Evolutionary conservation across 1,284 basidiomycete species (phyloP).

Genomic region (Pseudomicrostroma phylloplanum): DNA sequence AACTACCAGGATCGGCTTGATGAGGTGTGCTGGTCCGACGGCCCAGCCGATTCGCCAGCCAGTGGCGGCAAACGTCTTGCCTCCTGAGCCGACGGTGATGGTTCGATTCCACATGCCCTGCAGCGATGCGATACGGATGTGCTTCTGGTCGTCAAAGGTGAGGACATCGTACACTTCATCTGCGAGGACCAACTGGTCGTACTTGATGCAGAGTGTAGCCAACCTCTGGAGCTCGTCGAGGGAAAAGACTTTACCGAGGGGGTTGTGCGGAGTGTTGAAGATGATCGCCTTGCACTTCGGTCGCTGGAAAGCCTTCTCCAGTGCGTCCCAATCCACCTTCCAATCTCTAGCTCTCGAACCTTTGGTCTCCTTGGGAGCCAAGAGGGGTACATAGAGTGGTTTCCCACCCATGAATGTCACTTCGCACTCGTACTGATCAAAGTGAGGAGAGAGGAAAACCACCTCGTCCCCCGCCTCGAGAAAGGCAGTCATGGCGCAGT

Average conservation of each 20-base stretch:
- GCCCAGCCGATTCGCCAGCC: conserved; percentile 98
- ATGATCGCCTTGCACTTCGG: conserved; percentile 69
- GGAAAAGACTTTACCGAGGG: conserved; percentile 73
- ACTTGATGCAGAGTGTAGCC: conserved; percentile 78
- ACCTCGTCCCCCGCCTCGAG: conserved; percentile 69
- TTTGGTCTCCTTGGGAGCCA: conserved; percentile 61
- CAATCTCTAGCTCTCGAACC: conserved; percentile 40
- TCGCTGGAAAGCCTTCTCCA: conserved; percentile 72
- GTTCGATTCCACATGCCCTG: conserved; percentile 91
- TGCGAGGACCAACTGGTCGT: conserved; percentile 84
- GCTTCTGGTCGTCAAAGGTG: conserved; percentile 78
- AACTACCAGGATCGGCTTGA: conserved; percentile 78
- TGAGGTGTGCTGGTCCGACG: conserved; percentile 76
- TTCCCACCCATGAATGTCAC: conserved; percentile 61
- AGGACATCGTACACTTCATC: conserved; percentile 94
- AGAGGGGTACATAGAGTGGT: conserved; percentile 88
- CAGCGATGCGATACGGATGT: conserved; percentile 75
- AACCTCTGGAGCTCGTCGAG: conserved; percentile 73
- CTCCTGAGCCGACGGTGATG: conserved; percentile 72
- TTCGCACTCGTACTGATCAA: conserved; percentile 75
- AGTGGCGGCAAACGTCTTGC: conserved; percentile 75
- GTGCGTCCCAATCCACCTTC: conserved; percentile 60
- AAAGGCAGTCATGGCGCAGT: conserved; percentile 37
- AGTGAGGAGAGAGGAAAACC: conserved; percentile 90
- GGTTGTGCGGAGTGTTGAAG: conserved; percentile 68